Percentiles rank a stretch among this genome's conserved stretches.
Conservation (phyloP, 1,139 yeast genomes). For the Yamadazyma atlantica region DNA sequence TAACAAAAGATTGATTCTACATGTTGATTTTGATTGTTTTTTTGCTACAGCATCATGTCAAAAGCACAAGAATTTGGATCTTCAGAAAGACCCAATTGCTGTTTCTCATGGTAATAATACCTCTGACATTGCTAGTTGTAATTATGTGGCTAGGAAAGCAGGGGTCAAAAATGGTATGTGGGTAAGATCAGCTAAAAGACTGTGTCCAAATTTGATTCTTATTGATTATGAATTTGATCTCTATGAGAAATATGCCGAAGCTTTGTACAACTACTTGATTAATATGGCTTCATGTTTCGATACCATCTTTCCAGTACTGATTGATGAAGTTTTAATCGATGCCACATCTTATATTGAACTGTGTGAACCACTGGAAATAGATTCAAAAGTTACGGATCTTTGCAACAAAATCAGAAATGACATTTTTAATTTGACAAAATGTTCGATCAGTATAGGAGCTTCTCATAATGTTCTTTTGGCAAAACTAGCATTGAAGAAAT, state of each 20-base stretch:
- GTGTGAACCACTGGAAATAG: neutral
- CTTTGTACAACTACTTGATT: slow-evolving; percentile 57
- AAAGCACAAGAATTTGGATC: slow-evolving; percentile 53
- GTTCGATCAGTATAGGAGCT: slow-evolving; percentile 78
- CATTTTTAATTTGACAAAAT: slow-evolving; percentile 50
- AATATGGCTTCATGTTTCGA: slow-evolving; percentile 46
- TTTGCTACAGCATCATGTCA: slow-evolving; percentile 84
- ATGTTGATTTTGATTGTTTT: slow-evolving; percentile 91
- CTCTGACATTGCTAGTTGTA: slow-evolving; percentile 88
- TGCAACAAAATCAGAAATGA: slow-evolving; percentile 42
- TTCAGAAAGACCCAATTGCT: slow-evolving; percentile 65
- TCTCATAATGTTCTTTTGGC: slow-evolving; percentile 75
- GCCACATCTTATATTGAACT: slow-evolving; percentile 36
- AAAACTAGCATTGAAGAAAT: slow-evolving; percentile 67
- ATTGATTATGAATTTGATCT: slow-evolving; percentile 73
- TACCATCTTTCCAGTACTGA: slow-evolving; percentile 76
- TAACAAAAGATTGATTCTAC: slow-evolving; percentile 51
- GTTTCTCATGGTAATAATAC: slow-evolving; percentile 78
- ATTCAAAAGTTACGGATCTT: slow-evolving; percentile 18
- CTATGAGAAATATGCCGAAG: slow-evolving; percentile 53
- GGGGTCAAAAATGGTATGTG: slow-evolving; percentile 92
- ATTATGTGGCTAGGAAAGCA: slow-evolving; percentile 71
- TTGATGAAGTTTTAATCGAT: slow-evolving; percentile 87
- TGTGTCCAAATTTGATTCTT: slow-evolving; percentile 64
- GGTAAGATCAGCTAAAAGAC: slow-evolving; percentile 60